Evolutionary conservation across 1,139 yeast genomes (phyloP).

Genomic region (Candida neerlandica): DNA sequence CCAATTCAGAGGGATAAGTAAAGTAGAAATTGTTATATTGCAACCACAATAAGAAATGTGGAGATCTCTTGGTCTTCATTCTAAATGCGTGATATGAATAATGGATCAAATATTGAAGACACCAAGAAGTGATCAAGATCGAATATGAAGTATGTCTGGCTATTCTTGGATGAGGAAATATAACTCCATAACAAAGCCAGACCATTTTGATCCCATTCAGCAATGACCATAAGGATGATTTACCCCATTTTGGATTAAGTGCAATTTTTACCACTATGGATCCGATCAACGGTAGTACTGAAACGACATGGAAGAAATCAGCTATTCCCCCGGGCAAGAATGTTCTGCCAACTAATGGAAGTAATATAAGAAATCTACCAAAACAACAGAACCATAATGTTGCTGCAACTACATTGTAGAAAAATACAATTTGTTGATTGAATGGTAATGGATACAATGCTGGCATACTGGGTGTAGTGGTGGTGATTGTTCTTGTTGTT

Average conservation of each 20-base stretch:
- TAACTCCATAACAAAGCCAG: constrained; percentile 48
- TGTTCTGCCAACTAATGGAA: constrained; percentile 62
- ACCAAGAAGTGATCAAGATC: constrained; percentile 48
- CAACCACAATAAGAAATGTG: constrained; percentile 36
- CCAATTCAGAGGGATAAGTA: constrained; percentile 47
- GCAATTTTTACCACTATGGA: constrained; percentile 26
- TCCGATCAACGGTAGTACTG: constrained; percentile 36
- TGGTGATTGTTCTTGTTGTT: not conserved
- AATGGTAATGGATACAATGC: constrained; percentile 39
- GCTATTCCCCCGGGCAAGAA: constrained; percentile 74
- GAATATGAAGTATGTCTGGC: constrained; percentile 55
- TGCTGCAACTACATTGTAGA: constrained; percentile 37
- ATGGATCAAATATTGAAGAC: constrained; percentile 43
- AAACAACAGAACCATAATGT: constrained; percentile 57
- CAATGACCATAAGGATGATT: constrained; percentile 30
- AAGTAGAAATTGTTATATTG: constrained; percentile 45
- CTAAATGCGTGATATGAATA: constrained; percentile 52
- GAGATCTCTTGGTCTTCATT: constrained; percentile 41
- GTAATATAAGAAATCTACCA: constrained; percentile 50
- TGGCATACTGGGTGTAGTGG: constrained; percentile 21
- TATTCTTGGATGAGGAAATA: constrained; percentile 49
- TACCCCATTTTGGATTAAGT: constrained; percentile 13
- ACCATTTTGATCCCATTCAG: constrained; percentile 36
- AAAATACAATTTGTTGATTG: constrained; percentile 35
- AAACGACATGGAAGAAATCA: constrained; percentile 56